phyloP scores from a whole-genome alignment of 1,284 basidiomycete species.

The Papiliotrema terrestris region DNA sequence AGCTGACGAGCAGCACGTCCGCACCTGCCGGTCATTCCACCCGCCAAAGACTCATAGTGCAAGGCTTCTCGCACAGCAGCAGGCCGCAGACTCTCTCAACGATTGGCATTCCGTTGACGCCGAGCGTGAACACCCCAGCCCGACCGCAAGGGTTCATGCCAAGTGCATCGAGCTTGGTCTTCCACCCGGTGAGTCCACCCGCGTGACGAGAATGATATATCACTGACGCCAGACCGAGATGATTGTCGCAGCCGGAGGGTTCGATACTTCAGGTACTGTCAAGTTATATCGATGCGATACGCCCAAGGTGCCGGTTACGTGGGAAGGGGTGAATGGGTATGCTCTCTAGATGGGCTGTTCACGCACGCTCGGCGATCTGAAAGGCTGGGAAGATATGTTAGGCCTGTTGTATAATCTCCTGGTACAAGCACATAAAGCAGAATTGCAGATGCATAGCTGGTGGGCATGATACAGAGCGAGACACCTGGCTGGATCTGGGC shows the following conservation, averaged over 20 bases:
- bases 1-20: conserved; percentile 25
- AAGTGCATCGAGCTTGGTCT: conserved; percentile 41
- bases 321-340: not conserved
- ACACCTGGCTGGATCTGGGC: too few species aligned
- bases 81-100: conserved; percentile 34
- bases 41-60: conserved; percentile 42
- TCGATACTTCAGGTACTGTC: conserved; percentile 45
- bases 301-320: conserved; percentile 6
- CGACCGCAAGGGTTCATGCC: conserved; percentile 38
- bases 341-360: too few species aligned
- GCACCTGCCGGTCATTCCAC: conserved; percentile 32
- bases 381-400: too few species aligned
- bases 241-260: conserved; percentile 47
- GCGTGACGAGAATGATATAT: not conserved
- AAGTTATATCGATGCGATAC: conserved; percentile 39
- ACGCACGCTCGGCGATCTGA: too few species aligned
- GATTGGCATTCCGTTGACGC: conserved; percentile 37
- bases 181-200: conserved; percentile 45
- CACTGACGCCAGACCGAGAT: conserved; percentile 36
- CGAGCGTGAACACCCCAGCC: conserved; percentile 18
- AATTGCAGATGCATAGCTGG: too few species aligned
- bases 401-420: too few species aligned
- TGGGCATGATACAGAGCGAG: too few species aligned
- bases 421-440: too few species aligned
- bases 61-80: conserved; percentile 40